Base-by-base conservation (phyloP, 2,329 filamentous ascomycete species). In the Stemphylium beticola region DNA sequence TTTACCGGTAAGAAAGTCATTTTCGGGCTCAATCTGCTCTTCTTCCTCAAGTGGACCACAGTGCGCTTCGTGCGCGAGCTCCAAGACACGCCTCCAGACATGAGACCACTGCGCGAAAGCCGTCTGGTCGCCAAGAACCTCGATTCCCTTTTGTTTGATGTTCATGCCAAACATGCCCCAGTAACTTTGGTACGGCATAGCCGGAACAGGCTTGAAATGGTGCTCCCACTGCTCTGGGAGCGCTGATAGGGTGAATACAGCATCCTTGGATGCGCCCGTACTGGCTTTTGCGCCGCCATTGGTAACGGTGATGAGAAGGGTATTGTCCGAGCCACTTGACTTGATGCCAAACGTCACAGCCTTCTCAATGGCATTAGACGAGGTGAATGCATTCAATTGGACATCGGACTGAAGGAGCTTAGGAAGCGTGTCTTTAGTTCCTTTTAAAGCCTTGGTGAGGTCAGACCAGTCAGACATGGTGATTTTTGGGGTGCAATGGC, bases 151-250 rank as follows among this genome's bases (percentile, higher is more conserved):
- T 55, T 83, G 80, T 53, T 81, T 80, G 65, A 78, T 77, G 57
- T 79, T 81, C 80, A 81, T 79, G 20, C 77, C 76, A 45, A 77
- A 76, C 74, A 73, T 74, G 63, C 75, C 75, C 77, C 77, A 79
- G 58, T 78, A 80, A 51, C 75, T 77, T 53, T 80, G 77, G 53
- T 80, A 79, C 12, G 78, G 77, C 61, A 72, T 73, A 1, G 71
- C 74, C 4, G 77, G 78, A 1, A 77, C 74, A 31, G 72, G 68
- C 53, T 79, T 74, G 69, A 79, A 79, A 64, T 78, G 78, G 41
- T 78, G 69, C 59, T 78, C 73, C 78, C 78, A 80, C 67, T 80
- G 77, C 55, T 79, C 76, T 3, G 78, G 76, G 2, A 76, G 65
- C 10, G 78, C 78, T 17, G 71, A 74, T 4, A 80, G 71, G 0